These are phyloP conservation scores for Didymella arachidicola DNA, from an alignment of 2,329 filamentous ascomycete species.

Conservation along the genomic window DNA sequence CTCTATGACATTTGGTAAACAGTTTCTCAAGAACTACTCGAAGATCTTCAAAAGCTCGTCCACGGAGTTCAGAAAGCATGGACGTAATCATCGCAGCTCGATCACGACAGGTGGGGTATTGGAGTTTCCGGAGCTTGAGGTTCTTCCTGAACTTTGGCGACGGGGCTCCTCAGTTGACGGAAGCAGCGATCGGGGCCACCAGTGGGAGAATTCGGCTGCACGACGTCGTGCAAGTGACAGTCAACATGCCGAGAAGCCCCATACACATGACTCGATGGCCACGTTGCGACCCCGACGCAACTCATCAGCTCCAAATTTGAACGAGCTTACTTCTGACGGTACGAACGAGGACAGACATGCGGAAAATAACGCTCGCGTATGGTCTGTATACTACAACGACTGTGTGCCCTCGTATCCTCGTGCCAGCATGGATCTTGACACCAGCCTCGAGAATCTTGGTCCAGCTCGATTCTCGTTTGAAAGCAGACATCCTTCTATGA, in stretches of 20 bases:
- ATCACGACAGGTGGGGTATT: slow-evolving; percentile 54
- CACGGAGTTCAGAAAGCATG: slow-evolving; percentile 49
- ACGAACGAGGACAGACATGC: slow-evolving; percentile 15
- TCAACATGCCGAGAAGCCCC: slow-evolving; percentile 24
- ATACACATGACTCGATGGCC: slow-evolving; percentile 32
- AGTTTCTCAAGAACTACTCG: slow-evolving; percentile 55
- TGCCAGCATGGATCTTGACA: slow-evolving; percentile 30
- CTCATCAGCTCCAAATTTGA: slow-evolving; percentile 34
- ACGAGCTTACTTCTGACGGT: slow-evolving; percentile 24
- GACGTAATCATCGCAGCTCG: slow-evolving; percentile 55
- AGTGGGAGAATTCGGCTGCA: not conserved
- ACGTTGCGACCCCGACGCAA: slow-evolving; percentile 37
- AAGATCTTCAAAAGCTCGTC: slow-evolving; percentile 54
- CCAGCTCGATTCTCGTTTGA: slow-evolving; percentile 31
- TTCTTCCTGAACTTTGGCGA: slow-evolving; percentile 52
- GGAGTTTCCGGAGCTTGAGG: slow-evolving; percentile 57
- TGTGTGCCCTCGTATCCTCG: slow-evolving; percentile 42
- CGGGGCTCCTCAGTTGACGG: slow-evolving; percentile 21
- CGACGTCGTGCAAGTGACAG: slow-evolving; percentile 9
- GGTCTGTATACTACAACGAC: slow-evolving; percentile 48
- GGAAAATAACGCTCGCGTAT: slow-evolving; percentile 40
- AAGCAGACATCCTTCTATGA: slow-evolving; percentile 24
- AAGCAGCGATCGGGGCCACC: not conserved
- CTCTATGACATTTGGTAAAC: slow-evolving; percentile 53
- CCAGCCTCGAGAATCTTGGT: slow-evolving; percentile 27